These are phyloP conservation scores for Lichtheimia hyalospora DNA, from an alignment of 371 early-diverging fungal genomes.

Conservation along the genomic window DNA sequence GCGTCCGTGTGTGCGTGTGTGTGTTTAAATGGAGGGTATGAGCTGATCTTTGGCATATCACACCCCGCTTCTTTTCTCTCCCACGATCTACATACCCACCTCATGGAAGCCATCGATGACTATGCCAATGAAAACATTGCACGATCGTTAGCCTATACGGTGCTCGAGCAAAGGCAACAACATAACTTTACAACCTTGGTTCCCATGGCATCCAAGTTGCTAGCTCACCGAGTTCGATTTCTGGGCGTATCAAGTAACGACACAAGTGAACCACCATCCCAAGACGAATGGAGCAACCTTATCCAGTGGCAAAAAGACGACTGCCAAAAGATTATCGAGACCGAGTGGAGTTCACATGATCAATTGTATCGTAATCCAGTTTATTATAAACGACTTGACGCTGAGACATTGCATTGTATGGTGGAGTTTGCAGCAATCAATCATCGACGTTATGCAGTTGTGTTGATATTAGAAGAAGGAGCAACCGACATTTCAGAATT, in stretches of 20 bases:
- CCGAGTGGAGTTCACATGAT: conserved; percentile 21
- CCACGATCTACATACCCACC: not conserved
- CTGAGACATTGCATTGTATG: conserved; percentile 37
- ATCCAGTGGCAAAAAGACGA: conserved; percentile 47
- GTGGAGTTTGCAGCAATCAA: conserved; percentile 34
- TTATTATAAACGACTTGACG: conserved; percentile 47
- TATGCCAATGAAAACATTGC: conserved; percentile 50
- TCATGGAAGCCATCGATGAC: conserved; percentile 55
- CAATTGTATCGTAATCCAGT: conserved; percentile 34
- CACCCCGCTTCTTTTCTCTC: not conserved
- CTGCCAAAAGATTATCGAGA: conserved; percentile 33
- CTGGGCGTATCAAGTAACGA: conserved; percentile 9
- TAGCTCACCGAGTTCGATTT: conserved; percentile 37
- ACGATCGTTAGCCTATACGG: conserved; percentile 45
- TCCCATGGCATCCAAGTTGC: conserved; percentile 30
- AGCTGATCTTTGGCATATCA: not conserved
- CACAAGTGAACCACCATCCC: not conserved
- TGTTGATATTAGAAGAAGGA: conserved; percentile 29
- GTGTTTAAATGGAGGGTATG: too few species aligned
- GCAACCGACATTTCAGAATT: conserved; percentile 36
- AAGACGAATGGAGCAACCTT: conserved; percentile 26
- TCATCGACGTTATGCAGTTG: conserved; percentile 31
- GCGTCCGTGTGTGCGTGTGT: too few species aligned
- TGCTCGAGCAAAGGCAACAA: conserved; percentile 36
- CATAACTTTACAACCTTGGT: conserved; percentile 29